Evolutionary conservation across 371 early-diverging fungal species (phyloP).

Genomic region (Mortierella sp.): DNA sequence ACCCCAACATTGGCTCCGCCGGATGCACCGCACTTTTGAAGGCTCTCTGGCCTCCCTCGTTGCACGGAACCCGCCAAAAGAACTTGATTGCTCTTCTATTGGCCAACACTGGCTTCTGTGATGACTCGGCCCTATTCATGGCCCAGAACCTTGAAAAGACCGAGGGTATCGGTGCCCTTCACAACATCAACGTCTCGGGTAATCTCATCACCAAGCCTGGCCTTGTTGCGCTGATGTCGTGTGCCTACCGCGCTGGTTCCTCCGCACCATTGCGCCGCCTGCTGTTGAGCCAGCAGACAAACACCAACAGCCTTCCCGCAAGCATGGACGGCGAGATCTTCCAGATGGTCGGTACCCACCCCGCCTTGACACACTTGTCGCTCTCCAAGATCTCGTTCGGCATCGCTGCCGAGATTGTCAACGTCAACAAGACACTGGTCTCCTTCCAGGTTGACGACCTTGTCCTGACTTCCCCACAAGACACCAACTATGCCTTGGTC

Average conservation of each 20-base stretch:
- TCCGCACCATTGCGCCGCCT: conserved; percentile 31
- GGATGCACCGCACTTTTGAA: conserved; percentile 37
- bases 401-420: conserved; percentile 33
- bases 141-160: conserved; percentile 21
- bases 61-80: conserved; percentile 29
- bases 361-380: conserved; percentile 35
- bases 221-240: conserved; percentile 30
- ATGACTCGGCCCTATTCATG: conserved; percentile 33
- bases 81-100: conserved; percentile 24
- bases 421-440: conserved; percentile 30
- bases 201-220: conserved; percentile 48
- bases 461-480: conserved; percentile 22
- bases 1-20: conserved; percentile 38
- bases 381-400: conserved; percentile 37
- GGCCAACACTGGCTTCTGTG: conserved; percentile 49
- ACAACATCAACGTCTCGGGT: conserved; percentile 33
- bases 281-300: conserved; percentile 29
- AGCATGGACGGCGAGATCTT: conserved; percentile 36
- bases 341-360: conserved; percentile 34
- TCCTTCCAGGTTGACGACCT: conserved; percentile 40
- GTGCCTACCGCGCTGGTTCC: conserved; percentile 16
- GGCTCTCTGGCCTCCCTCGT: conserved; percentile 41
- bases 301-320: conserved; percentile 17
- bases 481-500: conserved; percentile 29
- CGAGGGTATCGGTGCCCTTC: conserved; percentile 22